Conservation (phyloP, 2,329 filamentous ascomycete species). For the Fusarium mundagurra region DNA sequence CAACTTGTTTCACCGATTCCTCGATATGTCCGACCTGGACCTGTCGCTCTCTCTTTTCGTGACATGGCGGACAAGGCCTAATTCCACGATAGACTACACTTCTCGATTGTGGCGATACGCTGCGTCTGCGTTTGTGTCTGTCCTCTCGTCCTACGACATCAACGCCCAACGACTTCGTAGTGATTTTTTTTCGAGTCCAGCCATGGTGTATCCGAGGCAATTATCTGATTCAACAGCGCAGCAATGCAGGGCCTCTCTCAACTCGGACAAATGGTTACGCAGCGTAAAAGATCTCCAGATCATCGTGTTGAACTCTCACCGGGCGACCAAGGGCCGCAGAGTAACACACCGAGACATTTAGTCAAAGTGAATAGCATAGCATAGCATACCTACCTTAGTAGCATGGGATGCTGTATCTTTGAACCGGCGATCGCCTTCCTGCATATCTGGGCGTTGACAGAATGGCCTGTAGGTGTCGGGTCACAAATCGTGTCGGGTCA, state of each 20-base stretch:
- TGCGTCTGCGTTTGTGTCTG: constrained; percentile 5
- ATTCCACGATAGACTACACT: neutral
- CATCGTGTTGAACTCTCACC: constrained; percentile 19
- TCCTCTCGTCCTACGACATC: constrained; percentile 1
- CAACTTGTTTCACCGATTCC: constrained; percentile 2
- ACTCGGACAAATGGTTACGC: constrained; percentile 13
- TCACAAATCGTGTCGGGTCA: neutral
- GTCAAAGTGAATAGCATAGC: neutral
- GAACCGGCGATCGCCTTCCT: constrained; percentile 4
- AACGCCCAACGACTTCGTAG: constrained; percentile 25
- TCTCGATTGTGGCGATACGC: constrained; percentile 22
- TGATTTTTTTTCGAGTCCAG: constrained; percentile 1
- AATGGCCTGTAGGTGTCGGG: constrained; percentile 4
- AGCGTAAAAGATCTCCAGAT: constrained; percentile 29
- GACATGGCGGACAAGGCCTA: neutral
- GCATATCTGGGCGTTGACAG: constrained; percentile 10
- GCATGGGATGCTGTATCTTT: neutral
- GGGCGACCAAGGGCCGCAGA: neutral
- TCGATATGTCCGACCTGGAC: constrained; percentile 18
- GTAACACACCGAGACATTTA: neutral
- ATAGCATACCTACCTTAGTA: neutral
- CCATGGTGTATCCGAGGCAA: neutral
- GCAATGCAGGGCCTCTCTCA: neutral
- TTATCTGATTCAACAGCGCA: constrained; percentile 12
- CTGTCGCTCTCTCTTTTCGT: constrained; percentile 16